phyloP scores from a whole-genome alignment of 2,329 filamentous ascomycete species.

The Alternaria sp. region DNA sequence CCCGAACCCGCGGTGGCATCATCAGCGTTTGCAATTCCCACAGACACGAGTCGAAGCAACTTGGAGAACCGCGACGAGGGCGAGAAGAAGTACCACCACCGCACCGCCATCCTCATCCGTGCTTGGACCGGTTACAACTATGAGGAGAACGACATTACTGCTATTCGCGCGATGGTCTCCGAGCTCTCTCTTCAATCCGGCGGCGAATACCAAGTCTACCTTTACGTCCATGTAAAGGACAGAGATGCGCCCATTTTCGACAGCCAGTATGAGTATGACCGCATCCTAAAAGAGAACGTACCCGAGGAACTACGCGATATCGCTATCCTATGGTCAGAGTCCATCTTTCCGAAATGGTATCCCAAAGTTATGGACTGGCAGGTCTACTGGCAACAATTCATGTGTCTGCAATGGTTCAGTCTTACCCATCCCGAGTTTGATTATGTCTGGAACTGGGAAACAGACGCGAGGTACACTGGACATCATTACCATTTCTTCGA shows the following conservation, averaged over 20 bases:
- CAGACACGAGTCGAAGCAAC: constrained; percentile 40
- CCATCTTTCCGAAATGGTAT: constrained; percentile 59
- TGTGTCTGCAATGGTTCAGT: constrained; percentile 78
- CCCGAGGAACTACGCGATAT: constrained; percentile 76
- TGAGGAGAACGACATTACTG: constrained; percentile 57
- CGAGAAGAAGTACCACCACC: constrained; percentile 51
- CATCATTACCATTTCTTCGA: constrained; percentile 83
- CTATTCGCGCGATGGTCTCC: constrained; percentile 57
- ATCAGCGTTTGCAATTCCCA: constrained; percentile 41
- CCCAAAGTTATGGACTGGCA: constrained; percentile 60
- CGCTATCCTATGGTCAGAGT: constrained; percentile 77
- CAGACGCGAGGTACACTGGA: constrained; percentile 80
- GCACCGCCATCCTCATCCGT: constrained; percentile 58
- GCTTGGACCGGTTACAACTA: constrained; percentile 59
- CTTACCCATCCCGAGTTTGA: constrained; percentile 82
- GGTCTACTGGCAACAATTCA: constrained; percentile 68
- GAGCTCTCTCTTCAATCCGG: constrained; percentile 58
- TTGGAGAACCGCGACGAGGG: constrained; percentile 32
- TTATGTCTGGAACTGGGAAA: constrained; percentile 86
- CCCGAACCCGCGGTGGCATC: constrained; percentile 38
- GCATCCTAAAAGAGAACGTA: constrained; percentile 68
- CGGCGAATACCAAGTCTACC: constrained; percentile 59
- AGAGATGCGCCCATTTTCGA: constrained; percentile 66
- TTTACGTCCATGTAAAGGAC: constrained; percentile 63
- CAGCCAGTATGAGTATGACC: constrained; percentile 66